Evolutionary conservation across 1,284 basidiomycete genomes (phyloP), one percentile per base, ranked within the genome.

Genomic region (Testicularia cyperi): DNA sequence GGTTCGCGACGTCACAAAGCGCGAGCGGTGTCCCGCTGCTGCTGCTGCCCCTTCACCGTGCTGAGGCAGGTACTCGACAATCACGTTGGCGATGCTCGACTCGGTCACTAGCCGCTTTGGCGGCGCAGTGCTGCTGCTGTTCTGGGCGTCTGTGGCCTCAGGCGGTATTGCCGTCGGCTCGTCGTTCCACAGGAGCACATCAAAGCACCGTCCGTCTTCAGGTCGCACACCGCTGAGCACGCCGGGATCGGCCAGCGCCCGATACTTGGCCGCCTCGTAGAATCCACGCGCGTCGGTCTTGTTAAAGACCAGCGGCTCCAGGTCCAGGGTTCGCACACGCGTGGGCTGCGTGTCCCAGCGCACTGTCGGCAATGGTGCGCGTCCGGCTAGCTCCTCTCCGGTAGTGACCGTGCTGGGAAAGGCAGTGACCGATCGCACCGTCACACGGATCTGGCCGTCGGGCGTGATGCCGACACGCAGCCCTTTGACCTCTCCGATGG

Each of bases 261-360:
- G 34, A 26, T 47, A 44, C 39, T 56, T 57, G 14, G 60, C 60
- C 16, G 47, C 48, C 34, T 63, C 60, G 48, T 63, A 63, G 42
- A 57, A 47, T 3, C 45, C 53, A 12, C 60, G 47, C 23, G 53
- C 60, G 21, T 63, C 48, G 9, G 60, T 63, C 53, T 63, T 63
- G 60, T 63, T 63, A 39, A 63, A 57, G 26, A 57, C 53, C 6
- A 63, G n/a, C 23, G 60, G 60, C 29, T 63, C 60, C 41, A 63
- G 32, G 13, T 57, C 53, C 48, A 57, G 32, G 19, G 44, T 56
- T 1, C 60, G 33, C 16, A 63, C 53, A 10, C 53, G 33, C 22
- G 60, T 63, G 10, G 60, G 53, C 36, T 28, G 30, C 13, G 25
- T 26, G 23, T 63, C 60, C 20, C 56, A 20, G 4, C 60, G 48